Percentiles rank a stretch among this genome's conserved stretches.
These are phyloP conservation scores for Chalciporus pseudorubinellus DNA, from an alignment of 768 basidiomycete species.

Conservation along the genomic window DNA sequence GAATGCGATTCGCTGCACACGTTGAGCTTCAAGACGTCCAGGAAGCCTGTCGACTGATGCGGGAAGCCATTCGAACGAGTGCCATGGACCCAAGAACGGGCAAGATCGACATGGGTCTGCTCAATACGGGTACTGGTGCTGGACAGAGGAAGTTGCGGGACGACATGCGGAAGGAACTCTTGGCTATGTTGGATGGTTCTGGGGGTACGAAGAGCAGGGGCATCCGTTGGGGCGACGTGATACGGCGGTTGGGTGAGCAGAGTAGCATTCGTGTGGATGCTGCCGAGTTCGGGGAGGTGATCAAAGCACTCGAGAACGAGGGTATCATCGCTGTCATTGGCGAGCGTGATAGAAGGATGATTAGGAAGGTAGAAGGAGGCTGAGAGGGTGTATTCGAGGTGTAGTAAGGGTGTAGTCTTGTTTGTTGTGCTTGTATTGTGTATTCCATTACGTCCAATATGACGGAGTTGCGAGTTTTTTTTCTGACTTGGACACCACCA, in stretches of 20 bases:
- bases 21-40: constrained; percentile 86
- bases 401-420: background rate
- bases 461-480: background rate
- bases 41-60: constrained; percentile 93
- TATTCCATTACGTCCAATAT: constrained; percentile 3
- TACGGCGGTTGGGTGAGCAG: constrained; percentile 77
- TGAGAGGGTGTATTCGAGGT: constrained; percentile 9
- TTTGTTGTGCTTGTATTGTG: constrained; percentile 1
- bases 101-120: constrained; percentile 94
- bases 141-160: constrained; percentile 83
- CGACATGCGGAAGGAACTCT: constrained; percentile 85
- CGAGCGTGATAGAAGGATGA: constrained; percentile 80
- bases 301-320: constrained; percentile 79
- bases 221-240: constrained; percentile 79
- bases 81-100: constrained; percentile 96
- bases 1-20: constrained; percentile 88
- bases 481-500: background rate
- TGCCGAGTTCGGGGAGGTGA: constrained; percentile 78
- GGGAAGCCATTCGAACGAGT: constrained; percentile 90
- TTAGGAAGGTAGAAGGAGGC: constrained; percentile 60
- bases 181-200: constrained; percentile 55
- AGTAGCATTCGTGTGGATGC: constrained; percentile 78
- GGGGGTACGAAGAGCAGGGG: constrained; percentile 53
- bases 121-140: constrained; percentile 89
- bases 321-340: constrained; percentile 84